Conservation (phyloP, 768 basidiomycete genomes). For the Phlegmacium glaucopus region DNA sequence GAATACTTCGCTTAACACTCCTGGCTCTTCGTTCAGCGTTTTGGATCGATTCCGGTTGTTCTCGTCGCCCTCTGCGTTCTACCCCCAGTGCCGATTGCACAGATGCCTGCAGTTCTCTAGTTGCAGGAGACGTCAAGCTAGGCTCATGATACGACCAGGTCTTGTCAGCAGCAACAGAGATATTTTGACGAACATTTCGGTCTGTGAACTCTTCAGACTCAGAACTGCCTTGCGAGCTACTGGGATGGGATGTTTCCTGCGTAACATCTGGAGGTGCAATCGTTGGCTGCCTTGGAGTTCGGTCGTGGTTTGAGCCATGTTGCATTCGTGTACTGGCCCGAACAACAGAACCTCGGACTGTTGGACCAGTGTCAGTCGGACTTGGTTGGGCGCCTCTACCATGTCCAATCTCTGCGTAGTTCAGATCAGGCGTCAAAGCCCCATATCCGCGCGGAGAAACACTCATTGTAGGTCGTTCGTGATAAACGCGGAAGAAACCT, state of each 20-base stretch:
- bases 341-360: neutral
- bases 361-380: neutral
- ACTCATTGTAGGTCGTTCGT: constrained; percentile 31
- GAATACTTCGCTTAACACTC: constrained; percentile 61
- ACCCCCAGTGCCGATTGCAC: constrained; percentile 24
- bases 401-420: constrained; percentile 76
- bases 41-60: constrained; percentile 7
- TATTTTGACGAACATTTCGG: constrained; percentile 3
- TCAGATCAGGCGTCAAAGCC: constrained; percentile 66
- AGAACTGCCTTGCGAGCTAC: constrained; percentile 13
- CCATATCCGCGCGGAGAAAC: constrained; percentile 46
- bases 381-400: constrained; percentile 48
- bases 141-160: constrained; percentile 11
- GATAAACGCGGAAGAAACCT: constrained; percentile 57
- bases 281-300: constrained; percentile 16
- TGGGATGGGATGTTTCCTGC: constrained; percentile 10
- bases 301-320: constrained; percentile 9
- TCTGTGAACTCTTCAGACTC: constrained; percentile 11
- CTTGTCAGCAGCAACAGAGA: constrained; percentile 8
- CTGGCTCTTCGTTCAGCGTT: constrained; percentile 34
- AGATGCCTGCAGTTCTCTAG: constrained; percentile 36
- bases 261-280: constrained; percentile 9
- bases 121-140: constrained; percentile 11
- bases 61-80: constrained; percentile 16
- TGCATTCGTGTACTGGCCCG: constrained; percentile 7